Base-by-base conservation (phyloP, 1,284 basidiomycete species). In the Papiliotrema fonsecae region DNA sequence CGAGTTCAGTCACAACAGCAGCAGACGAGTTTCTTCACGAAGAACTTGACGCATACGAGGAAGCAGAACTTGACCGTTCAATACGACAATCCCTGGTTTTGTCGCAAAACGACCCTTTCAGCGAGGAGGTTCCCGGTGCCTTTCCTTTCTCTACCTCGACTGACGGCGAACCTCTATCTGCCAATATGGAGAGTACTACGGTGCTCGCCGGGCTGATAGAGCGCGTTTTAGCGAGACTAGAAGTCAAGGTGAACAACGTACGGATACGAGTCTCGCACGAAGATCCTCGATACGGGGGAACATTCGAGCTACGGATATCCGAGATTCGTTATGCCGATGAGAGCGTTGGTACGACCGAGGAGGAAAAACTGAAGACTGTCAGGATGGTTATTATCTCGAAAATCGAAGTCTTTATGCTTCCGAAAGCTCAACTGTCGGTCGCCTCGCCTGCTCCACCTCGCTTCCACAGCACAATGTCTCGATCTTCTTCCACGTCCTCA, bases 191-290 rank as follows among this genome's bases (percentile, higher is more conserved):
- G 53, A 76, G 75, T 27, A 84, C 91, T 18, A 89, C 88, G 1
- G 76, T 94, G 40, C 85, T 97, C 64, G 86, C 91, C 18, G 81
- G 82, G 27, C 77, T 94, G 37, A 83, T 93, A 41, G 90, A 94
- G 68, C 79, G 84, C 13, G 76, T 96, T 3, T 79, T 96, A 13
- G 81, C 88, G 9, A 80, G 86, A 51, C 86, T 97, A 58, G 81
- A 87, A 55, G 85, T 90, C 62, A 82, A 83, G 57, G 85, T 86
- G 24, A 68, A 75, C 22, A 82, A 88, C 59, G 79, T 85, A 30
- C 80, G 75, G 52, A 75, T 93, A 34, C 50, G 66, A n/a, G 47
- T 73, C 2, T 51, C 56, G 10, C 55, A 65, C 39, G 56, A 58
- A 3, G 61, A 67, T 45, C 58, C 69, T 30, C 40, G 50, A 16